These are phyloP conservation scores for Nothophoma quercina DNA, from an alignment of 2,329 filamentous ascomycete genomes.

Conservation along the genomic window DNA sequence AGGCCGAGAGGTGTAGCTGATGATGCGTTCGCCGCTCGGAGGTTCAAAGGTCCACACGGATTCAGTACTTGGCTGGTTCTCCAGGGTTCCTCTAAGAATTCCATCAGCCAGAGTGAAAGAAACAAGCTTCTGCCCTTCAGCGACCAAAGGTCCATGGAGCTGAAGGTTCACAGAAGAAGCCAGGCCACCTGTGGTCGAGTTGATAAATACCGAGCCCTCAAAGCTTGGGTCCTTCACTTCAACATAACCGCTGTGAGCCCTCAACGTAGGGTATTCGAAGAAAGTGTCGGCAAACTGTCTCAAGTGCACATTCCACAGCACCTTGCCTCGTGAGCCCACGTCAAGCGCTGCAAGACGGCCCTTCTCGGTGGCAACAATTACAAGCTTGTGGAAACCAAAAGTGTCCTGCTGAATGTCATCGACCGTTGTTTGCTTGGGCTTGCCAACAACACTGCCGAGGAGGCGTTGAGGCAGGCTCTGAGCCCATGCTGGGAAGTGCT, in stretches of 20 bases:
- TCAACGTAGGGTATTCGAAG: slow-evolving; percentile 67
- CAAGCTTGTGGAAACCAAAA: slow-evolving; percentile 89
- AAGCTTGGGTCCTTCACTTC: slow-evolving; percentile 40
- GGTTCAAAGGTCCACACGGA: slow-evolving; percentile 76
- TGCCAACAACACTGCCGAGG: slow-evolving; percentile 61
- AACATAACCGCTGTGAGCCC: slow-evolving; percentile 43
- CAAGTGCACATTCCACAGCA: slow-evolving; percentile 78
- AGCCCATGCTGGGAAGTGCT: slow-evolving; percentile 77
- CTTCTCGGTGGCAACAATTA: slow-evolving; percentile 79
- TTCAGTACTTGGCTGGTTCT: slow-evolving; percentile 30
- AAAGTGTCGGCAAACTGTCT: slow-evolving; percentile 64
- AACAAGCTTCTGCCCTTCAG: slow-evolving; percentile 37
- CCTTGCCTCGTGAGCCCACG: slow-evolving; percentile 73
- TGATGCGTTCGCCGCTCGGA: slow-evolving; percentile 70
- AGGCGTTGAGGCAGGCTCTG: slow-evolving; percentile 73
- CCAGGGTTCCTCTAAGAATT: slow-evolving; percentile 42
- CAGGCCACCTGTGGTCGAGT: slow-evolving; percentile 43
- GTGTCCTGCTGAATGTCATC: slow-evolving; percentile 69
- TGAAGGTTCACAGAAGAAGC: slow-evolving; percentile 30
- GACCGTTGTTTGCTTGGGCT: slow-evolving; percentile 64
- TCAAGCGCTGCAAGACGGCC: slow-evolving; percentile 84
- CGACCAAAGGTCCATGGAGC: slow-evolving; percentile 13
- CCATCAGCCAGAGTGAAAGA: slow-evolving; percentile 44
- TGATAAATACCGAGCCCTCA: slow-evolving; percentile 38
- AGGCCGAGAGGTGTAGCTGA: slow-evolving; percentile 72